Percentiles rank a stretch among this genome's conserved stretches.
phyloP scores from a whole-genome alignment of 352 stramenopile species.

The Globisporangium apiculatum region DNA sequence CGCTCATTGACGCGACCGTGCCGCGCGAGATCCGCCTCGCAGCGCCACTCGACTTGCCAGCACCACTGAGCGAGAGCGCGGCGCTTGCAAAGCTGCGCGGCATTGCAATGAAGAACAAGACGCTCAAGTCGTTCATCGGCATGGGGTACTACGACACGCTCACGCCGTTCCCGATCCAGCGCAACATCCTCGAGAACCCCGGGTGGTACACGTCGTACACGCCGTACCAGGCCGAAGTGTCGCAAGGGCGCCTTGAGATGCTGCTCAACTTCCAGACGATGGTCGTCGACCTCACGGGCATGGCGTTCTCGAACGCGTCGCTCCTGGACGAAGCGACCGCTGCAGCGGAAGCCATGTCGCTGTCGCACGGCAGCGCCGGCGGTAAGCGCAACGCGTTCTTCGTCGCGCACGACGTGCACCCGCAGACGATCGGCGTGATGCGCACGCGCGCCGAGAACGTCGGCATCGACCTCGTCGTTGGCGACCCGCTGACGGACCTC shows the following conservation, averaged over 20 bases:
- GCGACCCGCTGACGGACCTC: slow-evolving; percentile 71
- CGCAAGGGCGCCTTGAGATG: slow-evolving; percentile 97
- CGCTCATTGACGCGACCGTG: slow-evolving; percentile 93
- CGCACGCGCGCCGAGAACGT: slow-evolving; percentile 88
- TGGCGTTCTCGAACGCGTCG: slow-evolving; percentile 96
- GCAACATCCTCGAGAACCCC: slow-evolving; percentile 98
- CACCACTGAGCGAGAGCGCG: slow-evolving; percentile 90
- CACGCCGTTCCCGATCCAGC: slow-evolving; percentile 93
- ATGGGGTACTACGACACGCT: slow-evolving; percentile 98
- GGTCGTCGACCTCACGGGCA: slow-evolving; percentile 93
- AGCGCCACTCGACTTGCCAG: slow-evolving; percentile 50
- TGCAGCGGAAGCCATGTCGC: slow-evolving; percentile 97
- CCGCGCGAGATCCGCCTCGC: slow-evolving; percentile 88
- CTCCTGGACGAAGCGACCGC: slow-evolving; percentile 98
- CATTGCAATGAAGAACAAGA: slow-evolving; percentile 95
- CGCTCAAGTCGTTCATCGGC: slow-evolving; percentile 95
- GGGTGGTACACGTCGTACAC: slow-evolving; percentile 99
- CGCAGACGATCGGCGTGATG: slow-evolving; percentile 91
- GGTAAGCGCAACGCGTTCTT: slow-evolving; percentile 96
- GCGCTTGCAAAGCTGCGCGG: slow-evolving; percentile 84
- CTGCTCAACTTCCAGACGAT: slow-evolving; percentile 99
- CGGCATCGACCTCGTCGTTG: slow-evolving; percentile 93
- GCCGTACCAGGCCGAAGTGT: slow-evolving; percentile 99
- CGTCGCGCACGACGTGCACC: slow-evolving; percentile 88
- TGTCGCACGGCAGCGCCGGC: slow-evolving; percentile 92